These are phyloP conservation scores for Cladophialophora psammophila DNA, from an alignment of 2,329 filamentous ascomycete genomes.

Conservation along the genomic window DNA sequence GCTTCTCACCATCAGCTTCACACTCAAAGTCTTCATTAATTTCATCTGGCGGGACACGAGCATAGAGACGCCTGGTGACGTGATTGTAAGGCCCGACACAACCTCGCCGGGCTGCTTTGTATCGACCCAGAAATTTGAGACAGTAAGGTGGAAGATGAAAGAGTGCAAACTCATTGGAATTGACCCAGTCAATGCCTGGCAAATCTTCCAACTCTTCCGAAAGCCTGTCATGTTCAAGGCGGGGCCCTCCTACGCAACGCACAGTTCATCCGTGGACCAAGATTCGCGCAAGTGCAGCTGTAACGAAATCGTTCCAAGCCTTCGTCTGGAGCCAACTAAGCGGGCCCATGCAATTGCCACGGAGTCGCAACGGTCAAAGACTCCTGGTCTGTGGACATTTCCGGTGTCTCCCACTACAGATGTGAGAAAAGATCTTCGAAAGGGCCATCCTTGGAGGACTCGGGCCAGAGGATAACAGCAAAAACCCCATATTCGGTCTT, in stretches of 20 bases:
- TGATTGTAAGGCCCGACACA: not conserved
- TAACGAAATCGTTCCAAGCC: slow-evolving; percentile 43
- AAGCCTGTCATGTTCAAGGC: not conserved
- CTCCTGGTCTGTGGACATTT: slow-evolving; percentile 5
- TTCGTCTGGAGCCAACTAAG: slow-evolving; percentile 44
- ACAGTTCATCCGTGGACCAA: slow-evolving; percentile 48
- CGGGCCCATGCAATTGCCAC: slow-evolving; percentile 41
- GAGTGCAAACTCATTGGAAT: not conserved
- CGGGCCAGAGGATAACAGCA: slow-evolving; percentile 17
- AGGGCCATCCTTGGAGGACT: slow-evolving; percentile 2
- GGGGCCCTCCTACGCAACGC: slow-evolving; percentile 42
- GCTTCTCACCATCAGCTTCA: not conserved
- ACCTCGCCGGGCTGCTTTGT: not conserved
- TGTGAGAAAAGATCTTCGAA: slow-evolving; percentile 14
- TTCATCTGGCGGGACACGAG: not conserved
- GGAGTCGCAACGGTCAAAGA: slow-evolving; percentile 21
- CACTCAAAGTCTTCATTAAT: not conserved
- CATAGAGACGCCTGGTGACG: not conserved
- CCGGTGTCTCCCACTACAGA: not conserved
- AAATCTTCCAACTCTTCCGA: not conserved
- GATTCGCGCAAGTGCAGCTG: slow-evolving; percentile 51
- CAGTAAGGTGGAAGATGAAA: not conserved
- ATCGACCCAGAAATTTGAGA: not conserved
- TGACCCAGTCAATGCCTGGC: not conserved
- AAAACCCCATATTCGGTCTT: not conserved